These are phyloP conservation scores for Gnaphalium uliginosum DNA, from an alignment of 129 eudicot genomes.

Conservation along the genomic window DNA sequence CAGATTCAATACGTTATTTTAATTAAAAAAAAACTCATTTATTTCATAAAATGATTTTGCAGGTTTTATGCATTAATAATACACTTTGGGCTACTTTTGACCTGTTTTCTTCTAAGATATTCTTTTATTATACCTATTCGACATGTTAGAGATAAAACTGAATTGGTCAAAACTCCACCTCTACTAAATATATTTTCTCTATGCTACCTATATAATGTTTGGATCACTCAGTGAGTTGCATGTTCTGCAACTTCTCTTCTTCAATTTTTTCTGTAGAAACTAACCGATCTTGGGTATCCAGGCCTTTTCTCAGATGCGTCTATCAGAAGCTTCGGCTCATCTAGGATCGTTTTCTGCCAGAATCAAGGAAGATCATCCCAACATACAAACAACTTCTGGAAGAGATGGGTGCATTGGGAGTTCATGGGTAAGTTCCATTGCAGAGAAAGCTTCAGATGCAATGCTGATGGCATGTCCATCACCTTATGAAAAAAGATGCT, in stretches of 20 bases:
- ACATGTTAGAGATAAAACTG: not conserved
- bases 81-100: not conserved
- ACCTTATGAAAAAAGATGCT: conserved; percentile 89
- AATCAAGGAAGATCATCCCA: conserved; percentile 75
- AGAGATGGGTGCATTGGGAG: conserved; percentile 51
- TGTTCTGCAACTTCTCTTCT: conserved; percentile 6
- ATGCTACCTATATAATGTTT: not conserved
- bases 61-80: conserved; percentile 14
- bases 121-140: not conserved
- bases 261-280: not conserved
- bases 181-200: not conserved
- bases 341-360: conserved; percentile 80
- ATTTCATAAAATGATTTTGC: not conserved
- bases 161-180: conserved; percentile 1
- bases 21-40: no score
- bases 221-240: conserved; percentile 14
- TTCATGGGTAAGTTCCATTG: conserved; percentile 75
- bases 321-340: conserved; percentile 90
- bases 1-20: no score
- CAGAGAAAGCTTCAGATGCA: conserved; percentile 85
- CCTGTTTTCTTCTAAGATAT: not conserved
- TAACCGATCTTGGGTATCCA: conserved; percentile 28
- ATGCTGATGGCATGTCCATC: conserved; percentile 87
- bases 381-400: conserved; percentile 38
- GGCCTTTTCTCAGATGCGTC: conserved; percentile 97